phyloP scores from a whole-genome alignment of 2,329 filamentous ascomycete genomes.

The Sporothrix mexicana region DNA sequence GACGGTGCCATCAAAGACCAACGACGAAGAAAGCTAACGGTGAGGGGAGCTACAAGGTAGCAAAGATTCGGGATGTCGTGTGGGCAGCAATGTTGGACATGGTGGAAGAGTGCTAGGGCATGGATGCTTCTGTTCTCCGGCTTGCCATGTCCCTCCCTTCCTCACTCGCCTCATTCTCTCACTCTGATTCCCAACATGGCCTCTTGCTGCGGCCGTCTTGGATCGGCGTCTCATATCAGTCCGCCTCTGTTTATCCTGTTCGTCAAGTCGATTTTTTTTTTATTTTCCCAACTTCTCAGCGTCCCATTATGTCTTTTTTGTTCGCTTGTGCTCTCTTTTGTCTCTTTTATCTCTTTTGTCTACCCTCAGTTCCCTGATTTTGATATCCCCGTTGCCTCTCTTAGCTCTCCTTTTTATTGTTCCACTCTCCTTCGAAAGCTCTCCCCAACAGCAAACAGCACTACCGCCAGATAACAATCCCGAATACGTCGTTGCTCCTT shows the following conservation, averaged over 20 bases:
- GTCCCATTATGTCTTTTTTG: not conserved
- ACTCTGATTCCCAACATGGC: not conserved
- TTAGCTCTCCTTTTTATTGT: conserved; percentile 5
- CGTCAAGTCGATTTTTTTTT: not conserved
- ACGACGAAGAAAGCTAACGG: conserved; percentile 3
- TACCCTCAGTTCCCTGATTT: not conserved
- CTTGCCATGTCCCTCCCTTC: not conserved
- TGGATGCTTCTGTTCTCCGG: not conserved
- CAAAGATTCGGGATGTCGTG: conserved; percentile 7
- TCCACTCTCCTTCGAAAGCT: not conserved
- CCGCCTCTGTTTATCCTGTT: not conserved
- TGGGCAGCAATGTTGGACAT: not conserved
- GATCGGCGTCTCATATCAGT: conserved; percentile 2
- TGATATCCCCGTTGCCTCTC: not conserved
- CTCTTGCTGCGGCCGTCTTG: not conserved
- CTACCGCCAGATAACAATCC: not conserved
- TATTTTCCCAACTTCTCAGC: not conserved
- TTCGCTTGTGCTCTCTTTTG: not conserved
- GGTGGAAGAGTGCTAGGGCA: not conserved
- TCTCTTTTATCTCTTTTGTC: not conserved
- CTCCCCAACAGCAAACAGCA: not conserved
- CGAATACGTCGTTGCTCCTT: not conserved
- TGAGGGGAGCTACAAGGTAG: not conserved
- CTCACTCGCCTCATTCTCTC: not conserved
- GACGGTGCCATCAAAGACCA: not conserved